Evolutionary conservation across 306 rosid genomes (phyloP).

Genomic region (Vigna angularis): DNA sequence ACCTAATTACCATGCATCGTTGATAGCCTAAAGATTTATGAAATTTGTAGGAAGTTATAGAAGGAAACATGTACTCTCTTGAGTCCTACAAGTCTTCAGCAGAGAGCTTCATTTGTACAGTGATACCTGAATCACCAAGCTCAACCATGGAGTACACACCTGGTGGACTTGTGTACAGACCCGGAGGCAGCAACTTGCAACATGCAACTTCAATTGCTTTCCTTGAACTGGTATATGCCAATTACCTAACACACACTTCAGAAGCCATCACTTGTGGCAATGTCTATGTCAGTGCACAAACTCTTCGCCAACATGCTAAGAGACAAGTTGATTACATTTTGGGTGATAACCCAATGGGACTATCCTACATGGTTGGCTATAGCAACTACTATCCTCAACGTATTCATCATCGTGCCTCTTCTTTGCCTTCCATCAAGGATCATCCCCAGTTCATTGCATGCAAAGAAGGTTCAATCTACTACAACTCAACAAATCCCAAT

Average conservation of each 20-base stretch:
- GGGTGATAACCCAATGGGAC: constrained; percentile 79
- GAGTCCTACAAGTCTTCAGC: constrained; percentile 77
- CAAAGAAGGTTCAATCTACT: constrained; percentile 73
- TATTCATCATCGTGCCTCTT: constrained; percentile 90
- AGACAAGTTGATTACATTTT: constrained; percentile 81
- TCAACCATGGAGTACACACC: constrained; percentile 74
- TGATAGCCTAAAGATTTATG: background rate
- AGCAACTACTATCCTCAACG: constrained; percentile 63
- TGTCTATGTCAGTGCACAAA: constrained; percentile 57
- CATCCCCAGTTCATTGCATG: constrained; percentile 68
- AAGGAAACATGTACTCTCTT: constrained; percentile 66
- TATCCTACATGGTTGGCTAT: constrained; percentile 93
- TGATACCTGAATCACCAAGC: constrained; percentile 68
- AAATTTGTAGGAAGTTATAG: constrained; percentile 71
- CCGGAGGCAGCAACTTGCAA: constrained; percentile 90
- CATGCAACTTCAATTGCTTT: constrained; percentile 82
- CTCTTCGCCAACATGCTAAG: constrained; percentile 69
- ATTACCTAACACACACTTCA: constrained; percentile 64
- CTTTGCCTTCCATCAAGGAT: constrained; percentile 74
- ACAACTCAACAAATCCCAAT: constrained; percentile 69
- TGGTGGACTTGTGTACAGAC: constrained; percentile 83
- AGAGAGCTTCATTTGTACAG: constrained; percentile 79
- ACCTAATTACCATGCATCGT: background rate
- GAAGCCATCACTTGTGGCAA: constrained; percentile 68
- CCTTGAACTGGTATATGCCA: constrained; percentile 76